Conservation (phyloP, 495 filamentous ascomycete genomes). For the Darksidea phi region DNA sequence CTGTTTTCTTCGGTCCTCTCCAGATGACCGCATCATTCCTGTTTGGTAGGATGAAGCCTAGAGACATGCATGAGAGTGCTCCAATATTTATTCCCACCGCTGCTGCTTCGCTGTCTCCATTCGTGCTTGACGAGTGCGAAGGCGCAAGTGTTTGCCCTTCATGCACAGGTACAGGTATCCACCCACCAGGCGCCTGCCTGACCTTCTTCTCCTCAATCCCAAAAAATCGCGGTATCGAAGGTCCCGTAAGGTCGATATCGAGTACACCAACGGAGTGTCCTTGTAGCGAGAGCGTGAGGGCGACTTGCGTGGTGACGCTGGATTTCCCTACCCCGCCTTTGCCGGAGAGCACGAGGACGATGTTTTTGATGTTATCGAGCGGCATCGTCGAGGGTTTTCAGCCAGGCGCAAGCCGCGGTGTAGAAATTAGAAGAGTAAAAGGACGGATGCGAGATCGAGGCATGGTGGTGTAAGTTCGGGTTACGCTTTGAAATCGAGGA, state of each 20-base stretch:
- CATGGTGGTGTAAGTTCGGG: slow-evolving; percentile 12
- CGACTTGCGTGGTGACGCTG: slow-evolving; percentile 91
- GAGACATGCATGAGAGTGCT: slow-evolving; percentile 81
- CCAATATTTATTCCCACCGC: slow-evolving; percentile 47
- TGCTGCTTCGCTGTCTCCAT: not conserved
- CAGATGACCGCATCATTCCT: slow-evolving; percentile 91
- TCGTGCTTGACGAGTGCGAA: not conserved
- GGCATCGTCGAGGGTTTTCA: slow-evolving; percentile 39
- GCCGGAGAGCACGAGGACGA: slow-evolving; percentile 74
- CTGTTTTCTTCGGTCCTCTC: slow-evolving; percentile 97
- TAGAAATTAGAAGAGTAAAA: not conserved
- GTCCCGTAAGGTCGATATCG: slow-evolving; percentile 93
- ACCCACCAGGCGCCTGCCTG: slow-evolving; percentile 81
- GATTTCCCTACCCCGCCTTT: slow-evolving; percentile 99
- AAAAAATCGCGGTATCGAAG: slow-evolving; percentile 92
- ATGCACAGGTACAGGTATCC: slow-evolving; percentile 84
- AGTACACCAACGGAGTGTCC: slow-evolving; percentile 90
- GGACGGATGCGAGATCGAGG: not conserved
- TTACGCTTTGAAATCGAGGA: slow-evolving; percentile 25
- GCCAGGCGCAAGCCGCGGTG: not conserved
- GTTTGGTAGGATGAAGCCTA: slow-evolving; percentile 82
- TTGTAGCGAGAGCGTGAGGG: slow-evolving; percentile 79
- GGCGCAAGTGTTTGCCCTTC: slow-evolving; percentile 43
- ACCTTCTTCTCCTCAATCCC: slow-evolving; percentile 86
- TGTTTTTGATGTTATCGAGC: slow-evolving; percentile 45